Evolutionary conservation across 805 yeast genomes (phyloP), one percentile per base, ranked within the genome.

Genomic region (Cyberlindnera meyerae): DNA sequence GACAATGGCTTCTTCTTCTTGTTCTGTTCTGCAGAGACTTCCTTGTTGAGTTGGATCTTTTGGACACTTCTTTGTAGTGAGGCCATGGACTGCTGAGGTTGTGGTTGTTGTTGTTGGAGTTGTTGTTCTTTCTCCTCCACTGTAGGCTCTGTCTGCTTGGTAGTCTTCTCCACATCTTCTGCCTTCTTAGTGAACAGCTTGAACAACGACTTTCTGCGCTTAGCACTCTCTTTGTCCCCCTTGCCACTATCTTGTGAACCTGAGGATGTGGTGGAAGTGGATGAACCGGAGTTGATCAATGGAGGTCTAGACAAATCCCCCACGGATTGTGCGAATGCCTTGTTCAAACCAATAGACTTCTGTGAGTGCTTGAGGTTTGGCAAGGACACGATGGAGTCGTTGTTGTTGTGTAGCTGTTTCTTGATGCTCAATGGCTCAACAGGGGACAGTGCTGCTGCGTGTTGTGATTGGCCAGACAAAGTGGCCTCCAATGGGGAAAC

Each of bases 191-290:
- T 18, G 29, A 54, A 54, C 4, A 54, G 11, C 13, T 41, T 42
- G 24, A 54, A 54, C 24, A 54, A 35, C 1, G 58, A 54, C 34
- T 42, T 52, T 33, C 55, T 44, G 31, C 39, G 47, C 29, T 42
- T 48, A 6, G 27, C 18, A 13, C 44, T 45, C 27, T 40, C 39
- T 33, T 40, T 36, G 39, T 32, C 21, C 26, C 25, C 27, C 31
- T 24, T 29, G 24, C 22, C 22, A 20, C 18, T 8, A 30, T 6
- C 26, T 25, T 26, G 15, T n/a, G n/a, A n/a, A n/a, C n/a, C n/a
- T n/a, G 33, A 12, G 5, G 27, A 11, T 12, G 3, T 22, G 15
- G n/a, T 14, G 11, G 33, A 25, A 6, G 34, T 14, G 16, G 27
- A 9, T 6, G 24, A 26, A 14, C n/a, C n/a, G n/a, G n/a, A n/a